Evolutionary conservation across 768 basidiomycete genomes (phyloP).

Genomic region (Udeniomyces megalosporus): DNA sequence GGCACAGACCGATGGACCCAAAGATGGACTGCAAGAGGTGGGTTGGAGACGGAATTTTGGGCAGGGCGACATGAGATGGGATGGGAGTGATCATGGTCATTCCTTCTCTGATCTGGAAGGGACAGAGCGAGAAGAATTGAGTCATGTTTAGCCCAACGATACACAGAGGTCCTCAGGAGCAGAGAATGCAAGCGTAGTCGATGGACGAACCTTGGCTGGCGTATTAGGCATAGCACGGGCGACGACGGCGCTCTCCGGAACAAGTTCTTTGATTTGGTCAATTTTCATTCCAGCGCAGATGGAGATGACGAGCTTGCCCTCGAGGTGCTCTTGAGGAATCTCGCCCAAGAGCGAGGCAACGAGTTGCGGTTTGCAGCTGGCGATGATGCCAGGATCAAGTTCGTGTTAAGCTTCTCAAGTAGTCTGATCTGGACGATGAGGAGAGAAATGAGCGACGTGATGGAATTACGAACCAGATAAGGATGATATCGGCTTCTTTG

Average conservation of each 20-base stretch:
- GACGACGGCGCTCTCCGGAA: slow-evolving; percentile 58
- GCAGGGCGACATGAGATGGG: slow-evolving; percentile 31
- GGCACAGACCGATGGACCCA: slow-evolving; percentile 87
- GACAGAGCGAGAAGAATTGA: neutral
- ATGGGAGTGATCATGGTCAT: slow-evolving; percentile 88
- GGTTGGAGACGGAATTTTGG: slow-evolving; percentile 42
- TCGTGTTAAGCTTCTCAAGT: too few species aligned
- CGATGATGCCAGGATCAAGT: neutral
- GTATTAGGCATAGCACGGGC: slow-evolving; percentile 98
- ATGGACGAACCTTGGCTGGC: slow-evolving; percentile 59
- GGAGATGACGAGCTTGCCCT: slow-evolving; percentile 82
- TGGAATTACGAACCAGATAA: slow-evolving; percentile 65
- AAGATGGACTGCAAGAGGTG: slow-evolving; percentile 80
- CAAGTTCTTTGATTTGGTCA: slow-evolving; percentile 57
- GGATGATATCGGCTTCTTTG: slow-evolving; percentile 58
- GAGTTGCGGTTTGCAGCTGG: slow-evolving; percentile 84
- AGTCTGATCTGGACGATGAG: neutral
- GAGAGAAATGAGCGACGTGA: neutral
- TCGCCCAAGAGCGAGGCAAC: slow-evolving; percentile 57
- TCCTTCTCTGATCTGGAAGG: slow-evolving; percentile 78
- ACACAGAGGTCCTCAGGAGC: neutral
- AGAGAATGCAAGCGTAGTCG: neutral
- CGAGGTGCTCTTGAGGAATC: slow-evolving; percentile 48
- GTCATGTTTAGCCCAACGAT: too few species aligned
- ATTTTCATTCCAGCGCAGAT: slow-evolving; percentile 96